Conservation (phyloP, 2,329 filamentous ascomycete species). For the Fusarium luffae region DNA sequence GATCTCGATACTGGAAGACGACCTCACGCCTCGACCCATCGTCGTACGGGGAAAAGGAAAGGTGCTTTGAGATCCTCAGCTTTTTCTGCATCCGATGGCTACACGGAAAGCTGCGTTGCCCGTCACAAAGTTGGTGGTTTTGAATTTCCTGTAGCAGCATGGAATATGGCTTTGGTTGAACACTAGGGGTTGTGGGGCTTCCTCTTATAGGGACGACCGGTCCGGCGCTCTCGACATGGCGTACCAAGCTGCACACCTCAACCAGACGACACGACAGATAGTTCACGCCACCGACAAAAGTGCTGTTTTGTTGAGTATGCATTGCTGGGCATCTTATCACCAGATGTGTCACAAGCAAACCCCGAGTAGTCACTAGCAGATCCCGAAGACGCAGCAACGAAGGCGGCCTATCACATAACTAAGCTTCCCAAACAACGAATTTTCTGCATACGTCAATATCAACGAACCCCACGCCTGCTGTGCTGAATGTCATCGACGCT, state of each 20-base stretch:
- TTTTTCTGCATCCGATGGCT: no score
- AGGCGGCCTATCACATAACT: background rate
- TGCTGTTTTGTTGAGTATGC: background rate
- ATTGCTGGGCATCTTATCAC: background rate
- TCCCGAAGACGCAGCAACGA: background rate
- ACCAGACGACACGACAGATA: background rate
- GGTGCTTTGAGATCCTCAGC: no score
- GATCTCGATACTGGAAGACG: background rate
- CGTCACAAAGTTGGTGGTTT: no score
- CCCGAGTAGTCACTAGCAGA: no score
- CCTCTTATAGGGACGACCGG: slow-evolving; percentile 20
- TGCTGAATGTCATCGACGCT: background rate
- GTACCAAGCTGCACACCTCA: slow-evolving; percentile 11
- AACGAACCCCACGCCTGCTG: background rate
- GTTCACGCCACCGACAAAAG: background rate
- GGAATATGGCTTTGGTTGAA: slow-evolving; percentile 18
- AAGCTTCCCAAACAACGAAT: background rate
- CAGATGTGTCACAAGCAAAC: background rate
- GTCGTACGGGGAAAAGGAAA: background rate
- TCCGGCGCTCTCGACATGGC: slow-evolving; percentile 18
- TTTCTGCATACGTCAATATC: accelerated
- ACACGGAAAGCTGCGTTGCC: no score
- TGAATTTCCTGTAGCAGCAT: background rate
- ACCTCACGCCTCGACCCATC: background rate
- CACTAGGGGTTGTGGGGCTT: slow-evolving; percentile 15